Evolutionary conservation across 257 asterid species (phyloP).

Genomic region (Gardenia jasminoides): DNA sequence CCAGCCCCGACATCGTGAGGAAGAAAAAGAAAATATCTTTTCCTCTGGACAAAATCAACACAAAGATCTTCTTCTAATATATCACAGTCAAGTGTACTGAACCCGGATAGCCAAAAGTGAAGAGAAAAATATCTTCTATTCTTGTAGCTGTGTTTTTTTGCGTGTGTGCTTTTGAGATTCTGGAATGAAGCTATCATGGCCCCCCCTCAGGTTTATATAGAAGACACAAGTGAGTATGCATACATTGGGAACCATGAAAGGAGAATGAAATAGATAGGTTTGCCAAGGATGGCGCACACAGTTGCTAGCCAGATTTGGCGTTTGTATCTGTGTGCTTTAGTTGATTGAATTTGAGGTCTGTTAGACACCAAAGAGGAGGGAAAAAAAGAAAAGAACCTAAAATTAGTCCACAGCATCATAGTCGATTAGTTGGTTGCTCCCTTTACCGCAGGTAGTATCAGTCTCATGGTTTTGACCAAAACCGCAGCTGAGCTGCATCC

Average conservation of each 20-base stretch:
- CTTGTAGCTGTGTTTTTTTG: not conserved
- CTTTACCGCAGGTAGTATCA: not conserved
- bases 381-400: not conserved
- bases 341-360: not conserved
- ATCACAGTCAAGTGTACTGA: no score
- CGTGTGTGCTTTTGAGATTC: slow-evolving; percentile 12
- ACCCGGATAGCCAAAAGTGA: no score
- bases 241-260: not conserved
- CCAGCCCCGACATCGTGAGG: slow-evolving; percentile 52
- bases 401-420: not conserved
- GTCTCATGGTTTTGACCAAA: slow-evolving; percentile 4
- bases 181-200: not conserved
- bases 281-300: slow-evolving; percentile 10
- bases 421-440: no score
- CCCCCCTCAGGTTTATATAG: not conserved
- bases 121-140: not conserved
- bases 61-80: no score
- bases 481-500: slow-evolving; percentile 7
- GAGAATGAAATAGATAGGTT: not conserved
- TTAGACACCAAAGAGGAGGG: not conserved
- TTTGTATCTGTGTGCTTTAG: slow-evolving; percentile 1
- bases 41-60: no score
- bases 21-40: no score
- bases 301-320: not conserved
- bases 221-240: not conserved